phyloP scores from a whole-genome alignment of 345 rosid species.

The Orychophragmus violaceus region DNA sequence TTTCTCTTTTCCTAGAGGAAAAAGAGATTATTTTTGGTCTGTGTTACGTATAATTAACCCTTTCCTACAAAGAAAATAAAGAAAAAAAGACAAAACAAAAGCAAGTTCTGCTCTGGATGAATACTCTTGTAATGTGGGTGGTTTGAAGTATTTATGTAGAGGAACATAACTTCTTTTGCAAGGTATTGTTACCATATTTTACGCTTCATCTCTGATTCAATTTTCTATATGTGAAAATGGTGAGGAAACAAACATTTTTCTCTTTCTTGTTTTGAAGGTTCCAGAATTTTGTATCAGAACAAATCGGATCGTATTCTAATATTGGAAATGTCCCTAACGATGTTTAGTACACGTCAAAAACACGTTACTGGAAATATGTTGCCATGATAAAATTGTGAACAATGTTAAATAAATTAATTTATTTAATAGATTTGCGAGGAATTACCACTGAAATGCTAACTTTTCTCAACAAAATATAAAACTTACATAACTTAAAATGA shows the following conservation, averaged over 20 bases:
- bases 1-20: neutral
- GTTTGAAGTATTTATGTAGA: slow-evolving; percentile 2
- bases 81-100: neutral
- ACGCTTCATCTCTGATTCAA: slow-evolving; percentile 22
- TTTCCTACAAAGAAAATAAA: neutral
- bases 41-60: slow-evolving; percentile 31
- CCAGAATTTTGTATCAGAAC: neutral
- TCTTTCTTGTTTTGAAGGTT: neutral
- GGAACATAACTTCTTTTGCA: slow-evolving; percentile 10
- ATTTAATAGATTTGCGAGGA: neutral
- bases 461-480: too few relatives aligned
- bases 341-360: neutral
- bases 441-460: too few relatives aligned
- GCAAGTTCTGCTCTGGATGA: slow-evolving; percentile 9
- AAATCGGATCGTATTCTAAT: slow-evolving; percentile 15
- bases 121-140: neutral
- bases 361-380: neutral
- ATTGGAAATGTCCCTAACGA: slow-evolving; percentile 13
- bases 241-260: neutral
- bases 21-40: neutral
- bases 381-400: neutral
- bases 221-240: slow-evolving; percentile 21
- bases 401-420: neutral
- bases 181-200: slow-evolving; percentile 14
- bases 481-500: too few relatives aligned